Conservation (phyloP, 352 stramenopile genomes). For the Globisporangium acanthophoron region DNA sequence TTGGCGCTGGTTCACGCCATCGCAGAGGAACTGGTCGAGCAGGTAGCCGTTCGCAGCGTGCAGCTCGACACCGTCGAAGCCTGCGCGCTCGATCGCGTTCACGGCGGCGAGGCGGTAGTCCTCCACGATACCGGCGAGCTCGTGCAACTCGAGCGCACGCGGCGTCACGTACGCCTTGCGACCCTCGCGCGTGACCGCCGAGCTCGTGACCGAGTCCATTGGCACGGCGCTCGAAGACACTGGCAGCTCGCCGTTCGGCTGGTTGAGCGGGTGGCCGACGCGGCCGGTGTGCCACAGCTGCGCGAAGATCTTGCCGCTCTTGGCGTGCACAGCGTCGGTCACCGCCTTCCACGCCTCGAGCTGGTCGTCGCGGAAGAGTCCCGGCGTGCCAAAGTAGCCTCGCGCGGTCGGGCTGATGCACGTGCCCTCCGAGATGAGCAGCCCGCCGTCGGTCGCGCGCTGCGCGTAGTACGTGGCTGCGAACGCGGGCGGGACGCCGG, state of each 20-base stretch:
- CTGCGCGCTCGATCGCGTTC: conserved; percentile 39
- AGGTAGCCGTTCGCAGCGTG: conserved; percentile 87
- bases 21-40: conserved; percentile 77
- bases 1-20: conserved; percentile 44
- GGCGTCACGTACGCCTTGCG: conserved; percentile 34
- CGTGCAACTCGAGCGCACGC: conserved; percentile 41
- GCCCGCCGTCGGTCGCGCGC: conserved; percentile 40
- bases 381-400: conserved; percentile 40
- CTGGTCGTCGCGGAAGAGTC: conserved; percentile 44
- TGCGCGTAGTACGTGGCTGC: conserved; percentile 60
- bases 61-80: conserved; percentile 87
- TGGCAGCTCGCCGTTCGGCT: conserved; percentile 40
- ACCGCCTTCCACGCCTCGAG: conserved; percentile 50
- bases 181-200: conserved; percentile 18
- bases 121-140: conserved; percentile 51
- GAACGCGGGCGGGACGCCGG: conserved; percentile 29
- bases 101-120: conserved; percentile 50
- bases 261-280: conserved; percentile 49
- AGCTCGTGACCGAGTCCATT: conserved; percentile 14
- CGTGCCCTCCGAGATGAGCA: conserved; percentile 61
- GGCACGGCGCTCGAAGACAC: conserved; percentile 34
- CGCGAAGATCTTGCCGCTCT: conserved; percentile 67
- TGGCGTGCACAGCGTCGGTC: conserved; percentile 64
- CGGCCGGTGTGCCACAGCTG: conserved; percentile 87
- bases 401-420: conserved; percentile 35